phyloP scores from a whole-genome alignment of 1,139 yeast genomes.

The Pichia sp. region DNA sequence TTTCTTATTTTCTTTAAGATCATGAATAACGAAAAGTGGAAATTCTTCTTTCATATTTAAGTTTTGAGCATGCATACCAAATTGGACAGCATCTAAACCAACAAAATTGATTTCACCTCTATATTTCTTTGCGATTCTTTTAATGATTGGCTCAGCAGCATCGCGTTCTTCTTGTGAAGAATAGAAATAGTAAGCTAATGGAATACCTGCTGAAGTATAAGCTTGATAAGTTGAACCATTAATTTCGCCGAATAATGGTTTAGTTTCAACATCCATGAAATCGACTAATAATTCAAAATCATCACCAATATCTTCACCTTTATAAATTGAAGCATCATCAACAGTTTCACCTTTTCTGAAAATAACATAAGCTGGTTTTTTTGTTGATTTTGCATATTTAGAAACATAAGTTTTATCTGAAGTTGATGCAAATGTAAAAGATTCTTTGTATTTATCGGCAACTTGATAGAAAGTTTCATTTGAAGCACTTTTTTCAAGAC shows the following conservation, averaged over 20 bases:
- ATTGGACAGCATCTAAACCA: conserved; percentile 74
- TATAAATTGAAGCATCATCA: conserved; percentile 38
- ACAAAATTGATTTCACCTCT: conserved; percentile 85
- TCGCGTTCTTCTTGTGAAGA: conserved; percentile 61
- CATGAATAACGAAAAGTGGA: conserved; percentile 91
- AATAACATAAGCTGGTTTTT: conserved; percentile 43
- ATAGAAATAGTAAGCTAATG: conserved; percentile 86
- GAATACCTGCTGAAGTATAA: conserved; percentile 67
- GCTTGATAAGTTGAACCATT: conserved; percentile 72
- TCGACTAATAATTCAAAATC: conserved; percentile 35
- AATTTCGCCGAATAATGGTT: conserved; percentile 89
- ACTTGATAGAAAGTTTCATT: conserved; percentile 47
- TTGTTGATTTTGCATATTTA: conserved; percentile 36
- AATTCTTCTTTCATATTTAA: conserved; percentile 80
- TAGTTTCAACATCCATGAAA: conserved; percentile 63
- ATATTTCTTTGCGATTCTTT: conserved; percentile 61
- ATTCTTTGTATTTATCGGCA: conserved; percentile 57
- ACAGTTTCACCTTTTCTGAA: conserved; percentile 37
- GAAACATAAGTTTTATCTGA: conserved; percentile 40
- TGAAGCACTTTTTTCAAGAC: conserved; percentile 30
- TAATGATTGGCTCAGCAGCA: conserved; percentile 45
- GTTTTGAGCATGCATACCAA: conserved; percentile 84
- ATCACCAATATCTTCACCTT: conserved; percentile 33
- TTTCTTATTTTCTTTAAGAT: conserved; percentile 59
- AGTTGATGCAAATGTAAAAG: conserved; percentile 54